phyloP scores from a whole-genome alignment of 2,329 filamentous ascomycete species.

The Elsinoe necatrix region DNA sequence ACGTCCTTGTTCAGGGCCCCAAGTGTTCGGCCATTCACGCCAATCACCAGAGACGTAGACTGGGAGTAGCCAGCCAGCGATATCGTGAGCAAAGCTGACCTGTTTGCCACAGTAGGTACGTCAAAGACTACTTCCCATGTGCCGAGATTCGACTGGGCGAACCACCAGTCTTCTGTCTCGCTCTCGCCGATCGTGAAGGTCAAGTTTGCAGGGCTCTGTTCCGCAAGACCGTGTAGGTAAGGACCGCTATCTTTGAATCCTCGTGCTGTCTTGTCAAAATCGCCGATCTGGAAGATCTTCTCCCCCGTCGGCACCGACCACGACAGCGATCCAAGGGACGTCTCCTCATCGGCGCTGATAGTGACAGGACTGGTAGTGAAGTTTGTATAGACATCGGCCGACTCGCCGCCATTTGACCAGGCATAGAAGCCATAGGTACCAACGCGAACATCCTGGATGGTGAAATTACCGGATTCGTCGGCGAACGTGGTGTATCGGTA shows the following conservation, averaged over 20 bases:
- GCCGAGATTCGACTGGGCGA: slow-evolving; percentile 36
- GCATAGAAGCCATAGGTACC: slow-evolving; percentile 43
- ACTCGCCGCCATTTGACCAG: slow-evolving; percentile 41
- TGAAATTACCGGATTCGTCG: slow-evolving; percentile 36
- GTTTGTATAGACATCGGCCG: slow-evolving; percentile 40
- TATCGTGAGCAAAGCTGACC: slow-evolving; percentile 1
- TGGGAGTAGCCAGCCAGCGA: slow-evolving; percentile 16
- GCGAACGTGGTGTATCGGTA: slow-evolving; percentile 46
- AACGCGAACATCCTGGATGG: slow-evolving; percentile 37
- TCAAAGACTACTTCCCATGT: slow-evolving; percentile 29
- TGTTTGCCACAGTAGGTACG: background rate
- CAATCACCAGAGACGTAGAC: slow-evolving; percentile 8
- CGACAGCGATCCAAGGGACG: slow-evolving; percentile 20
- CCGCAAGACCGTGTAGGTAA: slow-evolving; percentile 39
- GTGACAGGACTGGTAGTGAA: slow-evolving; percentile 36
- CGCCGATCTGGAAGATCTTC: slow-evolving; percentile 43
- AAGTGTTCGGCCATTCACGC: background rate
- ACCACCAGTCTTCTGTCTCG: slow-evolving; percentile 41
- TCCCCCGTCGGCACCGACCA: slow-evolving; percentile 36
- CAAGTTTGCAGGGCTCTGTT: slow-evolving; percentile 38
- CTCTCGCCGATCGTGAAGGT: slow-evolving; percentile 37
- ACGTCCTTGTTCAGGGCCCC: slow-evolving; percentile 10
- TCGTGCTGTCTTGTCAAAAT: slow-evolving; percentile 39
- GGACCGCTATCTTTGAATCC: slow-evolving; percentile 40
- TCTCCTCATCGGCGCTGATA: slow-evolving; percentile 28